phyloP scores from a whole-genome alignment of 2,329 filamentous ascomycete species.

The Pseudogymnoascus sp. region DNA sequence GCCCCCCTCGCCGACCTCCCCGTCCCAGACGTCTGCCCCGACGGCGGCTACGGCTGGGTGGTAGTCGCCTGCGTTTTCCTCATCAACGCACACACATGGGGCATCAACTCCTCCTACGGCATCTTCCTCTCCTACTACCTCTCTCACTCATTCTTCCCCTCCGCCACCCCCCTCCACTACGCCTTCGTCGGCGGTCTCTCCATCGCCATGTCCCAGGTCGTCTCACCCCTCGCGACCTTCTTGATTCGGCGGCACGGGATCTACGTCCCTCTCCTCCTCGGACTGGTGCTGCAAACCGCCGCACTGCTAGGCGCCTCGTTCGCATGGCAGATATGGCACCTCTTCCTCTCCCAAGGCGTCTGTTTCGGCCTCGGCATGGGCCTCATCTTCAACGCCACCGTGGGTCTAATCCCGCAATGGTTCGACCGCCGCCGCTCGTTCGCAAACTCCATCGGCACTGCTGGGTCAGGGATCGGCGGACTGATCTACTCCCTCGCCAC shows the following conservation, averaged over 20 bases:
- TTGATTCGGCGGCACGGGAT: slow-evolving; percentile 55
- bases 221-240: slow-evolving; percentile 51
- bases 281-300: slow-evolving; percentile 52
- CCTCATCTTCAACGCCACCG: slow-evolving; percentile 58
- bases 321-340: slow-evolving; percentile 63
- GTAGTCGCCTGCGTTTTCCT: slow-evolving; percentile 13
- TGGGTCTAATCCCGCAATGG: slow-evolving; percentile 53
- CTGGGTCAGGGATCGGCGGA: slow-evolving; percentile 45
- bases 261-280: slow-evolving; percentile 51
- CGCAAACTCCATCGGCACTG: slow-evolving; percentile 47
- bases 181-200: slow-evolving; percentile 66
- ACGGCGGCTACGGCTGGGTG: slow-evolving; percentile 41
- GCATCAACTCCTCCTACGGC: slow-evolving; percentile 38
- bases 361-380: slow-evolving; percentile 69
- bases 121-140: slow-evolving; percentile 52
- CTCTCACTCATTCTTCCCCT: slow-evolving; percentile 40
- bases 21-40: slow-evolving; percentile 23
- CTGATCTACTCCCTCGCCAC: slow-evolving; percentile 45
- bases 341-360: slow-evolving; percentile 64
- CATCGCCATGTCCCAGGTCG: slow-evolving; percentile 53
- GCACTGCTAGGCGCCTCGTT: slow-evolving; percentile 64
- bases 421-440: slow-evolving; percentile 47
- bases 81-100: slow-evolving; percentile 22
- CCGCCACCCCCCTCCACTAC: slow-evolving; percentile 50
- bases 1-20: neutral